Conservation (phyloP, 805 yeast genomes). For the Candida awuae region DNA sequence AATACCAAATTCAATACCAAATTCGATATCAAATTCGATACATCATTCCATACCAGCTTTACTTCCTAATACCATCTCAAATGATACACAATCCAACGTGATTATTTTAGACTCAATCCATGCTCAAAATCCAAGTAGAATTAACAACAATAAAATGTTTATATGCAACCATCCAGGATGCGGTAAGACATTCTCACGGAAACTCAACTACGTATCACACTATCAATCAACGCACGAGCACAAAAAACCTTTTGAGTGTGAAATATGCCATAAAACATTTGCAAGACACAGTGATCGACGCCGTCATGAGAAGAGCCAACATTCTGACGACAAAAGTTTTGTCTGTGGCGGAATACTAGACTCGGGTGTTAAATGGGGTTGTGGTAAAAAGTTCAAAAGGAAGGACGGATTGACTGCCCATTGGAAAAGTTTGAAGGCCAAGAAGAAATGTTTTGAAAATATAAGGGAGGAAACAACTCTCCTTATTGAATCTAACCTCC, state of each 20-base stretch:
- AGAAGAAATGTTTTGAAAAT: slow-evolving; percentile 25
- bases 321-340: slow-evolving; percentile 18
- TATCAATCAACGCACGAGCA: slow-evolving; percentile 28
- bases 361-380: slow-evolving; percentile 29
- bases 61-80: too few species aligned
- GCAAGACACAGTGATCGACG: slow-evolving; percentile 30
- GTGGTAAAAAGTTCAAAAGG: slow-evolving; percentile 29
- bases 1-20: too few species aligned
- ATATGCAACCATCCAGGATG: slow-evolving; percentile 24
- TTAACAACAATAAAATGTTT: slow-evolving; percentile 14
- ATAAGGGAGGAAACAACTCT: slow-evolving; percentile 7
- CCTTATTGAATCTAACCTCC: not conserved
- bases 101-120: not conserved
- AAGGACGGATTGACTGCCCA: slow-evolving; percentile 32
- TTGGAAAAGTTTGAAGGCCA: slow-evolving; percentile 31
- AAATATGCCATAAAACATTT: slow-evolving; percentile 23
- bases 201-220: slow-evolving; percentile 29
- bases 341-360: slow-evolving; percentile 26
- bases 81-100: too few species aligned
- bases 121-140: not conserved
- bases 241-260: slow-evolving; percentile 27
- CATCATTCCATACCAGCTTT: too few species aligned
- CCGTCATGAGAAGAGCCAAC: slow-evolving; percentile 30
- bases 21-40: too few species aligned
- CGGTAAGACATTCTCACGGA: slow-evolving; percentile 26